Evolutionary conservation across 331 rosid species (phyloP).

Genomic region (Dryas integrifolia): DNA sequence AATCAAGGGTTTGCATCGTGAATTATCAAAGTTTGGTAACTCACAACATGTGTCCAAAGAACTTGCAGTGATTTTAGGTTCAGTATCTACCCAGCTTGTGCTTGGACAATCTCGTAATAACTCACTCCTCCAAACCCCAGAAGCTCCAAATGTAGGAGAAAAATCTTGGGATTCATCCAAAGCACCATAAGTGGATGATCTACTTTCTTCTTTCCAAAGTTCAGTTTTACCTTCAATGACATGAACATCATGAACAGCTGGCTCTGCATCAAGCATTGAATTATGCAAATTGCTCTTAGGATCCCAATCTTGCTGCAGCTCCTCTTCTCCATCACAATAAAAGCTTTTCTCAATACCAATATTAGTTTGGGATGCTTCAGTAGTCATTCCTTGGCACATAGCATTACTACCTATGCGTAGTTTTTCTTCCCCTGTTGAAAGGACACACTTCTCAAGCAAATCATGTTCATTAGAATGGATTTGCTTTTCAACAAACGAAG

Average conservation of each 20-base stretch:
- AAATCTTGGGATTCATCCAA: constrained; percentile 20
- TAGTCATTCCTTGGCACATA: constrained; percentile 14
- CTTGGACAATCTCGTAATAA: constrained; percentile 16
- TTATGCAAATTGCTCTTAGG: constrained; percentile 19
- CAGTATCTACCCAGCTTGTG: constrained; percentile 19
- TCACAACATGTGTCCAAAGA: constrained; percentile 7
- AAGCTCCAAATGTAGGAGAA: constrained; percentile 10
- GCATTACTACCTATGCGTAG: constrained; percentile 13
- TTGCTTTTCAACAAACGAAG: constrained; percentile 30
- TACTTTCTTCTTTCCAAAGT: constrained; percentile 26
- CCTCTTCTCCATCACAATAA: constrained; percentile 28
- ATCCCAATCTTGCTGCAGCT: constrained; percentile 24
- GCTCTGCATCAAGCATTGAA: constrained; percentile 41
- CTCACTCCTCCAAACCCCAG: constrained; percentile 6
- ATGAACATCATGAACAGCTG: constrained; percentile 50
- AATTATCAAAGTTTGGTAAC: constrained; percentile 6
- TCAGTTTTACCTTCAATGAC: constrained; percentile 49
- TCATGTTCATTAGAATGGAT: constrained; percentile 27
- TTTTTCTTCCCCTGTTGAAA: constrained; percentile 19
- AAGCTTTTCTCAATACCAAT: constrained; percentile 18
- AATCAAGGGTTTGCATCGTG: constrained; percentile 23
- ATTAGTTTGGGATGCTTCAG: constrained; percentile 17
- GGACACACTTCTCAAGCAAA: constrained; percentile 21
- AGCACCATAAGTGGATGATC: constrained; percentile 20
- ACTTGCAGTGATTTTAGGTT: constrained; percentile 5